Evolutionary conservation across 1,284 basidiomycete species (phyloP), one percentile per base, ranked within the genome.

Genomic region (Puccinia polysora): DNA sequence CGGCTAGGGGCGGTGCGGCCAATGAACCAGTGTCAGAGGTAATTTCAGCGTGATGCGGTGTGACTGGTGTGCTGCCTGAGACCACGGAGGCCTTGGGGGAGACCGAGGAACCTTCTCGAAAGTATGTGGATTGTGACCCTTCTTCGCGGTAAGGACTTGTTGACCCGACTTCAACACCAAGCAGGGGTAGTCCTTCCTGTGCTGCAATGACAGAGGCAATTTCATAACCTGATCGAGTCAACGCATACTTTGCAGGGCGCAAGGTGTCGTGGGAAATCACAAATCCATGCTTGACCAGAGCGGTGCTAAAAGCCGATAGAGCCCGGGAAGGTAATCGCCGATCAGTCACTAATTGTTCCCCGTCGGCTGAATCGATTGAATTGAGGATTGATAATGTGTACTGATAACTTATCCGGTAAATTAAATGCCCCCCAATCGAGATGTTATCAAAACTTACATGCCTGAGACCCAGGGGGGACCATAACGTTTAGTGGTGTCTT

Each of bases 231-330:
- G n/a, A 36, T 14, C 43, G 55, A 32, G 67, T 60, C 25, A 59
- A 43, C 10, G 67, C 67, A 60, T 69, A 69, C 55, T 52, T 69
- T 30, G 36, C 25, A 2, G 67, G 55, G 30, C 67, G 67, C 28
- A 69, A 28, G 10, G 67, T 60, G 8, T 55, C 67, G 25, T 69
- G 67, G 20, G 12, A 25, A 60, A 69, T 47, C 20, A 69, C 67
- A 7, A 69, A 58, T 18, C 47, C 25, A 34, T 69, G 56, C 40
- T 60, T 69, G n/a, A 50, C 34, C 55, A 69, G 47, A 23, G 36
- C 47, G 32, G 36, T 69, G 32, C 53, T 38, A 23, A 23, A n/a
- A n/a, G 49, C 30, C 38, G 25, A n/a, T 23, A 32, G 4, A 50
- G 14, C 20, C 20, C 1, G n/a, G n/a, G 36, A 60, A 43, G n/a